Evolutionary conservation across 2,329 filamentous ascomycete species (phyloP).

Genomic region (Sporothrix variecibatus): DNA sequence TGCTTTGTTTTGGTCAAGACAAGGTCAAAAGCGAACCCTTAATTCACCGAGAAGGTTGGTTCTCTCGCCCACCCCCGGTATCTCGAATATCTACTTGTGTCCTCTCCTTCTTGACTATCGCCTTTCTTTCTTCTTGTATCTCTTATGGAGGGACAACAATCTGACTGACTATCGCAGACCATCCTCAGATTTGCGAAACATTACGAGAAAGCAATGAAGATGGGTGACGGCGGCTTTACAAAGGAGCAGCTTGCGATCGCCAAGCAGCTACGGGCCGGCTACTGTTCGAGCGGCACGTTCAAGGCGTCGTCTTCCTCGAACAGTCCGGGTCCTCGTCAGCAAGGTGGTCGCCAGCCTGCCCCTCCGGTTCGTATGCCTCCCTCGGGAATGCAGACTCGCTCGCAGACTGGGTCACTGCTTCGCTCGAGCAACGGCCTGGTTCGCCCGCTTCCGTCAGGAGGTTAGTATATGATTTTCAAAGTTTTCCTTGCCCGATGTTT

Average conservation of each 20-base stretch:
- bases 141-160: background rate
- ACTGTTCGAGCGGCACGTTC: slow-evolving; percentile 24
- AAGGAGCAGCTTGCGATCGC: slow-evolving; percentile 30
- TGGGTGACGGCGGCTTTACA: background rate
- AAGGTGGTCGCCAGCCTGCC: background rate
- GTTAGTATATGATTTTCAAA: background rate
- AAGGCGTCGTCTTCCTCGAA: background rate
- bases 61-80: background rate
- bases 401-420: background rate
- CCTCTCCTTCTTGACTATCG: background rate
- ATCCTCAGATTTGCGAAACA: background rate
- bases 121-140: background rate
- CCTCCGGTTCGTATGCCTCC: background rate
- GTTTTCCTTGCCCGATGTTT: background rate
- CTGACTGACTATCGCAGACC: background rate
- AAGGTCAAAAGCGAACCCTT: background rate
- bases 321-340: background rate
- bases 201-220: background rate
- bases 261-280: slow-evolving; percentile 27
- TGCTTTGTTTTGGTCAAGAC: background rate
- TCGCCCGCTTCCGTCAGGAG: slow-evolving; percentile 20
- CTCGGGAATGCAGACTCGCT: background rate
- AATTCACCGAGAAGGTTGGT: background rate
- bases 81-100: background rate
- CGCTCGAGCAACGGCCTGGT: slow-evolving; percentile 20